A percentile compares a stretch with the other conserved stretches of the same genome.
Evolutionary conservation across 345 rosid genomes (phyloP).

Genomic region (Murraya paniculata): DNA sequence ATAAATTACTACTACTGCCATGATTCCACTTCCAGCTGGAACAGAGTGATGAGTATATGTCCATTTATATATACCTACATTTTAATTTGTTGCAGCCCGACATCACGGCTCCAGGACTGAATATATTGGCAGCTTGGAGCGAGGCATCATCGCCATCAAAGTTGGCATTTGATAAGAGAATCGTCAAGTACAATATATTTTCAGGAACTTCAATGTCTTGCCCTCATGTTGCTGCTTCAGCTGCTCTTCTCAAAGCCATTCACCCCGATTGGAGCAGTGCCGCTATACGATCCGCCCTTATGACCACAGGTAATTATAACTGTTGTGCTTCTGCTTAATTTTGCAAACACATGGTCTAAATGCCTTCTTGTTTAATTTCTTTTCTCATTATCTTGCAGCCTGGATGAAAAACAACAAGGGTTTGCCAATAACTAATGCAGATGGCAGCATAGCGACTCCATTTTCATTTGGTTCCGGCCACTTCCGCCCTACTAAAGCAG

Average conservation of each 20-base stretch:
- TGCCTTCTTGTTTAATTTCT: background rate
- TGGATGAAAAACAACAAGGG: slow-evolving; percentile 44
- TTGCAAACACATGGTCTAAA: no score
- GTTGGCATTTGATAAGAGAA: slow-evolving; percentile 38
- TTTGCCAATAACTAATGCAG: slow-evolving; percentile 37
- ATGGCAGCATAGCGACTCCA: slow-evolving; percentile 47
- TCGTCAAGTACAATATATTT: slow-evolving; percentile 37
- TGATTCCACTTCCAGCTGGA: background rate
- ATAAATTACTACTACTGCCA: no score
- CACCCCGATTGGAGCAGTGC: slow-evolving; percentile 85
- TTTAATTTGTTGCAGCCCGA: slow-evolving; percentile 52
- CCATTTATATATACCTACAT: background rate
- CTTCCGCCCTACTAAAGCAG: slow-evolving; percentile 53
- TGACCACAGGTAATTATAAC: slow-evolving; percentile 44
- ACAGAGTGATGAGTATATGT: background rate
- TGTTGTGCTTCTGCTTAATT: background rate
- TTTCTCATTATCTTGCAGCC: slow-evolving; percentile 35
- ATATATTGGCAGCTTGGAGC: slow-evolving; percentile 88
- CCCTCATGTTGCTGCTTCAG: slow-evolving; percentile 83
- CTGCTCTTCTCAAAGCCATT: slow-evolving; percentile 68
- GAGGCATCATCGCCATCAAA: slow-evolving; percentile 49
- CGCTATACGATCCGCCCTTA: slow-evolving; percentile 78
- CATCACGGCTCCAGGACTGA: slow-evolving; percentile 72
- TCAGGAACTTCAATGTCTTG: slow-evolving; percentile 94
- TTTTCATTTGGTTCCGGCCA: slow-evolving; percentile 71